phyloP scores from a whole-genome alignment of 2,329 filamentous ascomycete genomes.

The Tolypocladium amazonense region DNA sequence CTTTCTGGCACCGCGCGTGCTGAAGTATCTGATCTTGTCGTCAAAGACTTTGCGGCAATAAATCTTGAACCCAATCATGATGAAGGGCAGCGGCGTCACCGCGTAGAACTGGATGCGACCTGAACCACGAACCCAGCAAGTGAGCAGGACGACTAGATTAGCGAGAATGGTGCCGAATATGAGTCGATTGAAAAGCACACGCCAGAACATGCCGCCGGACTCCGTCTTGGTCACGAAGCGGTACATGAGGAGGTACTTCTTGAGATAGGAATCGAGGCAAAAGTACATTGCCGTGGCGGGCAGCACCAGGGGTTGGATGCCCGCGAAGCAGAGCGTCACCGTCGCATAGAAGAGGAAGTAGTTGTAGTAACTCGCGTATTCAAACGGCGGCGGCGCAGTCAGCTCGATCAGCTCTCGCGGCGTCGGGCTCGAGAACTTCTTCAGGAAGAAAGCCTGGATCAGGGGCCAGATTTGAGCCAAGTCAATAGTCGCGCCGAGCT shows the following conservation, averaged over 20 bases:
- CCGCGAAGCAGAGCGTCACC: constrained; percentile 74
- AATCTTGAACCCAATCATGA: constrained; percentile 76
- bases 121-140: constrained; percentile 61
- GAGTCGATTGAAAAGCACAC: constrained; percentile 84
- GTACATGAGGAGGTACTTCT: constrained; percentile 92
- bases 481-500: constrained; percentile 87
- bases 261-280: constrained; percentile 72
- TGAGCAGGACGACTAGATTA: constrained; percentile 67
- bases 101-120: constrained; percentile 50
- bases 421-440: constrained; percentile 78
- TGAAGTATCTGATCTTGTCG: constrained; percentile 69
- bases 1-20: constrained; percentile 46
- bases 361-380: constrained; percentile 96
- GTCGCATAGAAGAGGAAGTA: constrained; percentile 95
- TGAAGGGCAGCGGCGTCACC: constrained; percentile 63
- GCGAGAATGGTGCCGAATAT: constrained; percentile 71
- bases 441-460: constrained; percentile 72
- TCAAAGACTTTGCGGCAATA: constrained; percentile 74
- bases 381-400: constrained; percentile 84
- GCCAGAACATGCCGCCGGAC: constrained; percentile 88
- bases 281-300: constrained; percentile 87
- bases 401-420: constrained; percentile 86
- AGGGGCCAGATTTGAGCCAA: constrained; percentile 81
- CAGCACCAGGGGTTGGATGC: constrained; percentile 78
- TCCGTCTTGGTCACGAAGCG: constrained; percentile 96